phyloP scores from a whole-genome alignment of 2,329 filamentous ascomycete genomes.

The Thelonectria blattea region DNA sequence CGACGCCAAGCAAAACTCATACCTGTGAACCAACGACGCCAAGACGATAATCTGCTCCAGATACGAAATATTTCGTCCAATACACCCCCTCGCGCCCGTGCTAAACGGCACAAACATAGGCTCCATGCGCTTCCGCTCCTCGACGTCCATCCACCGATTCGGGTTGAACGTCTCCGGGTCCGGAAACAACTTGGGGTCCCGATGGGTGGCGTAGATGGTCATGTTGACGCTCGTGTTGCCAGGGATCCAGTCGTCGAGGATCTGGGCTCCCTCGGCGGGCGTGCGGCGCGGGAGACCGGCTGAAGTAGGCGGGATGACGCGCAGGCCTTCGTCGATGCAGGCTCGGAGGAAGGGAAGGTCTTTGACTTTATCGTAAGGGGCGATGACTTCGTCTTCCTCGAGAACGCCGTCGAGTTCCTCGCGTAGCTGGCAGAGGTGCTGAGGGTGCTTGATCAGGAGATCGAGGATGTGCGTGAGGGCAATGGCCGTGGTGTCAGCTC shows the following conservation, averaged over 20 bases:
- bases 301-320: conserved; percentile 39
- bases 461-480: conserved; percentile 59
- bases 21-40: conserved; percentile 48
- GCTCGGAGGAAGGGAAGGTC: conserved; percentile 57
- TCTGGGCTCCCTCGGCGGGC: conserved; percentile 36
- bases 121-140: conserved; percentile 41
- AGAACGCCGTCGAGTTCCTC: conserved; percentile 53
- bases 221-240: conserved; percentile 46
- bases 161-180: conserved; percentile 46
- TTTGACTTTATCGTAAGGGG: conserved; percentile 55
- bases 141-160: conserved; percentile 46
- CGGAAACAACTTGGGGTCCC: conserved; percentile 46
- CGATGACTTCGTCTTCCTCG: conserved; percentile 49
- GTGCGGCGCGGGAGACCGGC: conserved; percentile 34
- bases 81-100: conserved; percentile 47
- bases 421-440: conserved; percentile 44
- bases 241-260: conserved; percentile 41
- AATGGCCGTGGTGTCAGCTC: conserved; percentile 53
- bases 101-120: conserved; percentile 47
- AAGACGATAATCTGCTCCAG: conserved; percentile 52
- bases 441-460: conserved; percentile 54
- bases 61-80: conserved; percentile 46
- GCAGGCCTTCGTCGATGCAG: conserved; percentile 53
- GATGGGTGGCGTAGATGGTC: conserved; percentile 44
- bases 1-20: conserved; percentile 42